A percentile compares a stretch with the other conserved stretches of the same genome.
These are phyloP conservation scores for Leucocoprinus sp. DNA, from an alignment of 768 basidiomycete genomes.

Conservation along the genomic window DNA sequence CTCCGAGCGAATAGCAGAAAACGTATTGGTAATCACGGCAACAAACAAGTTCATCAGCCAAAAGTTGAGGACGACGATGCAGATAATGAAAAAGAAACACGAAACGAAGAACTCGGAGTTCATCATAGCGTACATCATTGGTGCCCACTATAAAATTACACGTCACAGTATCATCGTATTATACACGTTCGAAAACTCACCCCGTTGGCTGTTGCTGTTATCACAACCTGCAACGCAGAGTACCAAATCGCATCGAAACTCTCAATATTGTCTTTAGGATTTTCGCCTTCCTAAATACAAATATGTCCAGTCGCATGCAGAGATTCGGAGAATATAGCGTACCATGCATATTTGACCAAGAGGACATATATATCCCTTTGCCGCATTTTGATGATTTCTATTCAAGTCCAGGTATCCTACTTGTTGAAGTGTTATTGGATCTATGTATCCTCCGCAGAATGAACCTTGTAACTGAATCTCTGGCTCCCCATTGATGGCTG, in stretches of 20 bases:
- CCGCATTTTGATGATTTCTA: slow-evolving; percentile 16
- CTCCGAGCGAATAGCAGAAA: slow-evolving; percentile 77
- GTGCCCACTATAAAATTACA: slow-evolving; percentile 48
- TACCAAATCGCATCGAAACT: slow-evolving; percentile 88
- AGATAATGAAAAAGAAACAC: slow-evolving; percentile 78
- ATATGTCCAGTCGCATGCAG: not conserved
- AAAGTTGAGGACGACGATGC: slow-evolving; percentile 83
- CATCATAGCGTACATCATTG: slow-evolving; percentile 82
- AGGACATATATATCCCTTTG: slow-evolving; percentile 89
- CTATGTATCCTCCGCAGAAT: slow-evolving; percentile 76
- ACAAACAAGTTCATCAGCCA: slow-evolving; percentile 92
- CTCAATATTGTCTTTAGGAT: slow-evolving; percentile 57
- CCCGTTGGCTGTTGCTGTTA: slow-evolving; percentile 73
- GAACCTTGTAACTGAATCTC: slow-evolving; percentile 40
- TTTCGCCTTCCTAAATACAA: slow-evolving; percentile 44
- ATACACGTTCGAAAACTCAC: slow-evolving; percentile 30
- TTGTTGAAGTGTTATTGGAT: slow-evolving; percentile 42
- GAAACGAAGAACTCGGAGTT: slow-evolving; percentile 88
- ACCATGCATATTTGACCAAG: slow-evolving; percentile 79
- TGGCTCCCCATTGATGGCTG: slow-evolving; percentile 45
- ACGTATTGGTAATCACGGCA: slow-evolving; percentile 93
- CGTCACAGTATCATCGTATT: not conserved
- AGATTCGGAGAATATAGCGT: not conserved
- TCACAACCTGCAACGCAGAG: slow-evolving; percentile 73
- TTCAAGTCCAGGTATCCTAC: slow-evolving; percentile 29